Percentiles rank a stretch among this genome's conserved stretches.
Evolutionary conservation across 177 flowering plant species (phyloP).

Genomic region (Vitis hybrid): DNA sequence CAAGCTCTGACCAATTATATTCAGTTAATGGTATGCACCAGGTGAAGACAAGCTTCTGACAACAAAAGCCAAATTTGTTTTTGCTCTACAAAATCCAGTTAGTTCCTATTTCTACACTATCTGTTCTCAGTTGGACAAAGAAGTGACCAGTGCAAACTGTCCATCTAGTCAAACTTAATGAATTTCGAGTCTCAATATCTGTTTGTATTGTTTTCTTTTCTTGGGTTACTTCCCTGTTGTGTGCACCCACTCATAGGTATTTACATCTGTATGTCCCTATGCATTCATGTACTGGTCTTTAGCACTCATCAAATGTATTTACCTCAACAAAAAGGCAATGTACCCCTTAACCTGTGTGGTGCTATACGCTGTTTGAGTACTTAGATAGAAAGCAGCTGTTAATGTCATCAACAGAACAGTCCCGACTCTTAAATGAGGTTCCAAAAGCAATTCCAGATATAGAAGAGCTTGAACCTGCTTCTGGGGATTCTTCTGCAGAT

Average conservation of each 20-base stretch:
- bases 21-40: no score
- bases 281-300: no score
- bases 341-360: conserved; percentile 33
- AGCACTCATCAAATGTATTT: no score
- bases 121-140: not conserved
- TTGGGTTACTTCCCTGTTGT: not conserved
- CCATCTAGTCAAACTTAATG: not conserved
- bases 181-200: not conserved
- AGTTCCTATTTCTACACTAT: not conserved
- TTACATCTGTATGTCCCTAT: no score
- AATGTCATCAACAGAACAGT: conserved; percentile 44
- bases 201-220: not conserved
- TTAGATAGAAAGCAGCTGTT: conserved; percentile 43
- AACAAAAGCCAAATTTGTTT: not conserved
- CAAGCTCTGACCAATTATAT: no score
- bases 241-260: no score
- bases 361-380: conserved; percentile 41
- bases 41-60: not conserved
- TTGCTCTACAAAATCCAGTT: not conserved
- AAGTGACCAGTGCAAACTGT: not conserved
- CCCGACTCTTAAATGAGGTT: conserved; percentile 34
- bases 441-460: conserved; percentile 53
- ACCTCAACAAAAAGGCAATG: no score
- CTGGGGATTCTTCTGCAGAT: conserved; percentile 12
- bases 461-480: conserved; percentile 17